Base-by-base conservation (phyloP, 1,284 basidiomycete species). In the Melanopsichium pennsylvanicum region DNA sequence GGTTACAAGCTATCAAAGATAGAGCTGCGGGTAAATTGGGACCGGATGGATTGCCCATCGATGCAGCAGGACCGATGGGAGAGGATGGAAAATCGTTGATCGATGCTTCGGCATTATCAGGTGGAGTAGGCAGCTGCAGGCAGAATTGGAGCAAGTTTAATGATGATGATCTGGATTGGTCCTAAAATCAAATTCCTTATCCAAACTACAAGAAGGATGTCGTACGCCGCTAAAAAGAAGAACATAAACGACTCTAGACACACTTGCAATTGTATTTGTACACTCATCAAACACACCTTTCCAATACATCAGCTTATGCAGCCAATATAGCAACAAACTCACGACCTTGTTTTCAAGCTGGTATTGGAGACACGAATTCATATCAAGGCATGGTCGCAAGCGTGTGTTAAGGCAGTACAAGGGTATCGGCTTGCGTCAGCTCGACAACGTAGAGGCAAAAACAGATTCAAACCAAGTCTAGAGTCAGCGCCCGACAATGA, bases 101-200 rank as follows among this genome's bases (percentile, higher is more conserved):
- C 25, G 60, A 61, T 26, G 25, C 59, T 16, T 26, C 31, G n/a
- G 50, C 68, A 25, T 13, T 49, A 6, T 16, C 31, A n/a, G 25
- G 52, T n/a, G 44, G 41, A 8, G 19, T 8, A 15, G 38, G 23
- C 5, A 40, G n/a, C 1, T 26, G 41, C 3, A 26, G 16, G 29
- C 18, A n/a, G 18, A 40, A 55, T 23, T 56, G 49, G 45, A 68
- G 23, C 39, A 58, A 75, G 39, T 68, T 77, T 18, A 51, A 72
- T 46, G 73, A 78, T 37, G 71, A 75, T 34, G 74, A 78, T 34
- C 55, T 78, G 12, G 76, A 78, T 38, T 78, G 74, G 76, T 69
- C 60, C 22, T 76, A 58, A 41, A 9, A 18, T 4, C 23, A 5
- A 15, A 6, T 13, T 29, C 26, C 21, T 3, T 12, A 31, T 34